phyloP scores from a whole-genome alignment of 2,329 filamentous ascomycete genomes.

The Cladobotryum protrusum region DNA sequence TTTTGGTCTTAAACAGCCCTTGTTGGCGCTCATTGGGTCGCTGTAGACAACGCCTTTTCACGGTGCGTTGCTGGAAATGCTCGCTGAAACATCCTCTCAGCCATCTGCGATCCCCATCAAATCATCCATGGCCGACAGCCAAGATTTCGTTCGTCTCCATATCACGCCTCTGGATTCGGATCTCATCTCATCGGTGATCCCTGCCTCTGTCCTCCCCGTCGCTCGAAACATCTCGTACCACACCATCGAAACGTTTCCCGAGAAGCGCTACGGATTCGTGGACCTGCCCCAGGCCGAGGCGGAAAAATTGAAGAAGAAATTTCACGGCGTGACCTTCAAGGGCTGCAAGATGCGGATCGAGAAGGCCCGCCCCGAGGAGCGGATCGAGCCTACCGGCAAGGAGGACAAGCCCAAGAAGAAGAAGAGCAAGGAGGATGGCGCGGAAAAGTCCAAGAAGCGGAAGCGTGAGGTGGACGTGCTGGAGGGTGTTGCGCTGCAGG shows the following conservation, averaged over 20 bases:
- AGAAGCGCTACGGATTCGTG: conserved; percentile 84
- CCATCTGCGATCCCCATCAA: neutral
- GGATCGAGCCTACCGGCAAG: conserved; percentile 28
- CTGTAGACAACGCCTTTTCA: no score
- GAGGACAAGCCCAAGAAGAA: conserved; percentile 26
- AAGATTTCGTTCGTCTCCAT: conserved; percentile 53
- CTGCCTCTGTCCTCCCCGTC: conserved; percentile 56
- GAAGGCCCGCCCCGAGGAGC: conserved; percentile 58
- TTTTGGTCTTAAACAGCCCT: neutral
- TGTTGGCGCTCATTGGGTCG: neutral
- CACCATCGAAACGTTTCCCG: conserved; percentile 76
- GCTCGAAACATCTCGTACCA: conserved; percentile 88
- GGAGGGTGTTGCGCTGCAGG: conserved; percentile 64
- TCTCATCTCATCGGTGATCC: conserved; percentile 66
- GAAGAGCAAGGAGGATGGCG: conserved; percentile 29
- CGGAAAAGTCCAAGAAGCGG: conserved; percentile 37
- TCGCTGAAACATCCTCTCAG: neutral
- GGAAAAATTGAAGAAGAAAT: conserved; percentile 84
- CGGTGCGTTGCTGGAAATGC: neutral
- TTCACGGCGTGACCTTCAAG: conserved; percentile 79
- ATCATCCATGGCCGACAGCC: conserved; percentile 9
- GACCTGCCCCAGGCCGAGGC: conserved; percentile 77
- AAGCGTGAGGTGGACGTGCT: conserved; percentile 48
- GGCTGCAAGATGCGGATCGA: conserved; percentile 82
- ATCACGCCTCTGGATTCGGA: conserved; percentile 79